Percentiles rank a stretch among this genome's conserved stretches.
Conservation (phyloP, 2,329 filamentous ascomycete genomes). For the Pseudogymnoascus sp. region DNA sequence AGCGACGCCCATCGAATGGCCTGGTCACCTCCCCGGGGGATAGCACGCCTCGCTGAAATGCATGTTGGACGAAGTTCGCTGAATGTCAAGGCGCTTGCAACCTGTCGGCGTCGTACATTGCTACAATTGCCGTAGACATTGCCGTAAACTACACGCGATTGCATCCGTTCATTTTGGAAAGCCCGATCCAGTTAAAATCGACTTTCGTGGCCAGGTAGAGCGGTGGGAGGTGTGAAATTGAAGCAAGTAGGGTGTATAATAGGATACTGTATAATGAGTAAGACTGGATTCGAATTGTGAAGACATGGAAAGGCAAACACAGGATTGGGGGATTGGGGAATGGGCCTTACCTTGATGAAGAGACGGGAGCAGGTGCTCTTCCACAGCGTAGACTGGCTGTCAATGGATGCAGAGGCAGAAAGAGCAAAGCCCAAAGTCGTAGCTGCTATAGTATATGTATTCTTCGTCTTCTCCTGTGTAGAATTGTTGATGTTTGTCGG, state of each 20-base stretch:
- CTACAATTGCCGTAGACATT: slow-evolving; percentile 12
- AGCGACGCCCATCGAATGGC: not conserved
- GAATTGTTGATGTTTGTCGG: not conserved
- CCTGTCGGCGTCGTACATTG: slow-evolving; percentile 2
- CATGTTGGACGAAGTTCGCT: not conserved
- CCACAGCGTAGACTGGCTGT: not conserved
- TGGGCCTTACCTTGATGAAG: not conserved
- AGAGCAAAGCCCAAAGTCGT: not conserved
- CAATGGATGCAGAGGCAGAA: not conserved
- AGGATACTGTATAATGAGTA: not conserved
- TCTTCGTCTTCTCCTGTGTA: not conserved
- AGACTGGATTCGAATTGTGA: not conserved
- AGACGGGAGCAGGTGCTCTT: not conserved
- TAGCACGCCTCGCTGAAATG: not conserved
- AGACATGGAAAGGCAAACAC: not conserved
- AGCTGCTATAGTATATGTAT: not conserved
- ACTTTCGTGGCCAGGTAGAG: not conserved
- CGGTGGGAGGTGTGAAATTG: not conserved
- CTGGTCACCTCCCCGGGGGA: not conserved
- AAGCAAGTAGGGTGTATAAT: not conserved
- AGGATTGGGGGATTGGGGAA: not conserved
- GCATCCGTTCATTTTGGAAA: slow-evolving; percentile 30
- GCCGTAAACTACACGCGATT: slow-evolving; percentile 24
- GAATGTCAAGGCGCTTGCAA: not conserved
- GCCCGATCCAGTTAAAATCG: not conserved